These are phyloP conservation scores for Mycosarcoma maydis DNA, from an alignment of 1,284 basidiomycete species.

Conservation along the genomic window DNA sequence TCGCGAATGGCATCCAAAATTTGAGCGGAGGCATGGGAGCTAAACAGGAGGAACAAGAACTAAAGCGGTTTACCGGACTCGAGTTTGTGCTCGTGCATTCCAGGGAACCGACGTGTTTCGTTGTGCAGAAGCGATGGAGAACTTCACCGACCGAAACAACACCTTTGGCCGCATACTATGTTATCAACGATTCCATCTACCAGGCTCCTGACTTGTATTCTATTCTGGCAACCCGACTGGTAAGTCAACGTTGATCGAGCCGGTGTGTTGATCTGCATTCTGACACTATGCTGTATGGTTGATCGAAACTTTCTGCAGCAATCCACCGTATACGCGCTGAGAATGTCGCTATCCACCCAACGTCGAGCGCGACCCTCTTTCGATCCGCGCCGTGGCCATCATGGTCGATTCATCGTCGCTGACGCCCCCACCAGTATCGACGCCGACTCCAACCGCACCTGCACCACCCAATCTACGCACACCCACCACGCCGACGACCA, in stretches of 20 bases:
- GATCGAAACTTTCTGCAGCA: conserved; percentile 41
- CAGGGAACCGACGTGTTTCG: conserved; percentile 46
- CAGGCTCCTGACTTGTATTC: conserved; percentile 62
- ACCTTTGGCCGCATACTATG: conserved; percentile 56
- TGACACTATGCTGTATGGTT: neutral
- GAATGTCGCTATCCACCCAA: conserved; percentile 34
- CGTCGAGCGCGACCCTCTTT: conserved; percentile 45
- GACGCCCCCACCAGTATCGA: conserved; percentile 9
- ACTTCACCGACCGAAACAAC: conserved; percentile 24
- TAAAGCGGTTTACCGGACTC: conserved; percentile 56
- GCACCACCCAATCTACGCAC: neutral
- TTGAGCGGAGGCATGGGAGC: conserved; percentile 11
- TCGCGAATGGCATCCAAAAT: conserved; percentile 36
- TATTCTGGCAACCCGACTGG: conserved; percentile 51
- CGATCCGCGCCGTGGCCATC: conserved; percentile 56
- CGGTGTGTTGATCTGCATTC: no score
- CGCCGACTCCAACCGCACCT: neutral
- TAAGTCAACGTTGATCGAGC: no score
- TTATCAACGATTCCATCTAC: conserved; percentile 59
- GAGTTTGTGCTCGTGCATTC: conserved; percentile 61
- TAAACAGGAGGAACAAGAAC: conserved; percentile 47
- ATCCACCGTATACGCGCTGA: conserved; percentile 52
- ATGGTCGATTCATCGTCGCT: conserved; percentile 51
- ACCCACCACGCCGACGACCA: conserved; percentile 2
- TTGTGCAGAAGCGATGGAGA: conserved; percentile 58